Conservation (phyloP, 768 basidiomycete species). For the Amanita pallidorosea region DNA sequence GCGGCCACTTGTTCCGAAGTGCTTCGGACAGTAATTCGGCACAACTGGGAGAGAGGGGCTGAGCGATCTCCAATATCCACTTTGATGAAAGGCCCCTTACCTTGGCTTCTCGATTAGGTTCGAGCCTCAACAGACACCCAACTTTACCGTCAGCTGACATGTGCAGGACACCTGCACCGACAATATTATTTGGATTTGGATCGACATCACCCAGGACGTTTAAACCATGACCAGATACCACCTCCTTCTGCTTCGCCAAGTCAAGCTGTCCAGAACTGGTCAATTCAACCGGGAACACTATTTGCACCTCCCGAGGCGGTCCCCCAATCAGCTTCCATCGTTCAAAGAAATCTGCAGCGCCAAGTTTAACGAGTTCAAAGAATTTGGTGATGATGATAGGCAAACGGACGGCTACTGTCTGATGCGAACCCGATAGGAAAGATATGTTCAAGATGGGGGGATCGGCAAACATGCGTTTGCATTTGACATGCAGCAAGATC, state of each 20-base stretch:
- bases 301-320: conserved; percentile 84
- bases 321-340: conserved; percentile 98
- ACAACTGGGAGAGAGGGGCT: conserved; percentile 52
- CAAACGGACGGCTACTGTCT: conserved; percentile 71
- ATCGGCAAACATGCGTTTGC: conserved; percentile 73
- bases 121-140: conserved; percentile 84
- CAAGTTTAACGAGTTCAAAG: conserved; percentile 85
- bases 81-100: conserved; percentile 28
- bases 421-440: conserved; percentile 87
- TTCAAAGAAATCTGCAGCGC: conserved; percentile 85
- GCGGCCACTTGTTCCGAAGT: conserved; percentile 85
- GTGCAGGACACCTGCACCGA: conserved; percentile 93
- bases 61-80: background rate
- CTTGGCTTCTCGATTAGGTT: conserved; percentile 95
- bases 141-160: conserved; percentile 90
- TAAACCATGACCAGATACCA: conserved; percentile 69
- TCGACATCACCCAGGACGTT: conserved; percentile 79
- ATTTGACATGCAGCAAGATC: conserved; percentile 89
- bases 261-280: conserved; percentile 65
- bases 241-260: conserved; percentile 56
- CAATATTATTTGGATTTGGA: conserved; percentile 88
- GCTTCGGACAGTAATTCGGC: conserved; percentile 87
- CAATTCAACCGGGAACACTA: conserved; percentile 72
- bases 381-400: conserved; percentile 89
- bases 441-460: conserved; percentile 80